Conservation (phyloP, 2,329 filamentous ascomycete species). For the Monilinia laxa region DNA sequence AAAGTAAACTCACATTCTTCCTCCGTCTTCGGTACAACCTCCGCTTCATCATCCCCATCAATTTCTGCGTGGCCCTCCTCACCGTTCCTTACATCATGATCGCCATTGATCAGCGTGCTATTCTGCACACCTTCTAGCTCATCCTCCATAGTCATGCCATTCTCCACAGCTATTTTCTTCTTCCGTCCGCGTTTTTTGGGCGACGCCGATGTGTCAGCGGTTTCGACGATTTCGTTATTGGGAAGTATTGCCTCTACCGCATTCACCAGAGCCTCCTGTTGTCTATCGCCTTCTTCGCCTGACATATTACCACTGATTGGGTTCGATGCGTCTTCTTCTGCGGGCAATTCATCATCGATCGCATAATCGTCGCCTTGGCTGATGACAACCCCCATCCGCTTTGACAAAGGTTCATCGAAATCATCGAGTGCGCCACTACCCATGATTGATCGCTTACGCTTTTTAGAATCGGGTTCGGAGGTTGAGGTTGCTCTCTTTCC, state of each 20-base stretch:
- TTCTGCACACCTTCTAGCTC: conserved; percentile 29
- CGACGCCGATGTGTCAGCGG: conserved; percentile 31
- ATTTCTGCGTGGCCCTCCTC: conserved; percentile 54
- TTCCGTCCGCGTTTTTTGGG: conserved; percentile 41
- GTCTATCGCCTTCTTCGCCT: conserved; percentile 46
- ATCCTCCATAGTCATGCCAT: conserved; percentile 34
- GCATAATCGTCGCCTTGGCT: conserved; percentile 47
- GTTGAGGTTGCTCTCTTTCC: conserved; percentile 32
- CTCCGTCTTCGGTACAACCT: conserved; percentile 58
- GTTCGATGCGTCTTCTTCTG: conserved; percentile 43
- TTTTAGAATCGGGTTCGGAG: conserved; percentile 39
- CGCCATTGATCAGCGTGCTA: conserved; percentile 33
- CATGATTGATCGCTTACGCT: conserved; percentile 43
- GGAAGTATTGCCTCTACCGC: conserved; percentile 44
- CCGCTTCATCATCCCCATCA: conserved; percentile 55
- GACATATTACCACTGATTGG: conserved; percentile 39
- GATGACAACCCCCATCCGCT: conserved; percentile 53
- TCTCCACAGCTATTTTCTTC: conserved; percentile 41
- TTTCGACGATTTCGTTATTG: conserved; percentile 43
- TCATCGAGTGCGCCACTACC: conserved; percentile 38
- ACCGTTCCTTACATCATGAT: conserved; percentile 43
- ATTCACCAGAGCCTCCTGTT: conserved; percentile 47
- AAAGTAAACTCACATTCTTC: conserved; percentile 58
- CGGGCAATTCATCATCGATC: conserved; percentile 46
- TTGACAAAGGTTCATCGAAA: conserved; percentile 45